phyloP scores from a whole-genome alignment of 1,139 yeast species.

The Geotrichum cucujoidarum region DNA sequence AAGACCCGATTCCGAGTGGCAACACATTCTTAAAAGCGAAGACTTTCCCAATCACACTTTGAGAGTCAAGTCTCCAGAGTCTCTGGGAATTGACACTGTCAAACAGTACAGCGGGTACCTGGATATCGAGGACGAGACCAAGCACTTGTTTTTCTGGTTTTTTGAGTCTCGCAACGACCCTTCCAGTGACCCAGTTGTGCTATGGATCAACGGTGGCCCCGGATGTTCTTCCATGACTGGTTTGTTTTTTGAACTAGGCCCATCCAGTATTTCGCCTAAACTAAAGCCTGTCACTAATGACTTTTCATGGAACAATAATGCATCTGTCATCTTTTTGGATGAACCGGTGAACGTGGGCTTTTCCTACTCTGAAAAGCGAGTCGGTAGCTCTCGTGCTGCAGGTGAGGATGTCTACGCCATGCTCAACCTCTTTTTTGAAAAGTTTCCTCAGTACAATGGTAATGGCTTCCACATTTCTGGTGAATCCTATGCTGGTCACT shows the following conservation, averaged over 20 bases:
- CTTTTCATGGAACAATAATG: conserved; percentile 82
- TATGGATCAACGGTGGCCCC: conserved; percentile 91
- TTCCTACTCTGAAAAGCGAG: conserved; percentile 59
- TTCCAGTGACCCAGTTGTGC: conserved; percentile 69
- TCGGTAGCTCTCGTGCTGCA: conserved; percentile 61
- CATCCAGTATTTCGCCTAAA: conserved; percentile 63
- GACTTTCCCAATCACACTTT: conserved; percentile 21
- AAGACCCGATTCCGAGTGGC: conserved; percentile 25
- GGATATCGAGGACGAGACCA: conserved; percentile 69
- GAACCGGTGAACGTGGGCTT: conserved; percentile 94
- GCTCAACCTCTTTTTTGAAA: conserved; percentile 68
- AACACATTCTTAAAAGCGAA: conserved; percentile 25
- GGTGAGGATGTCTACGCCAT: conserved; percentile 77
- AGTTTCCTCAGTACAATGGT: conserved; percentile 60
- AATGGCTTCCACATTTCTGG: conserved; percentile 74
- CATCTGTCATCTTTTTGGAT: conserved; percentile 85
- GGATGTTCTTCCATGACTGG: conserved; percentile 91
- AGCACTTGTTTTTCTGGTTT: conserved; percentile 80
- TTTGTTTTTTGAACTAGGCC: conserved; percentile 86
- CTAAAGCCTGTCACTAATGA: conserved; percentile 72
- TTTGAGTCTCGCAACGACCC: conserved; percentile 92
- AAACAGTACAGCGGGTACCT: conserved; percentile 85
- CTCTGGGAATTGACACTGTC: conserved; percentile 63
- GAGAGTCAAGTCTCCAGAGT: conserved; percentile 50
- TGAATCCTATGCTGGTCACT: conserved; percentile 86